These are phyloP conservation scores for Globisporangium alternatum DNA, from an alignment of 352 stramenopile species.

Conservation along the genomic window DNA sequence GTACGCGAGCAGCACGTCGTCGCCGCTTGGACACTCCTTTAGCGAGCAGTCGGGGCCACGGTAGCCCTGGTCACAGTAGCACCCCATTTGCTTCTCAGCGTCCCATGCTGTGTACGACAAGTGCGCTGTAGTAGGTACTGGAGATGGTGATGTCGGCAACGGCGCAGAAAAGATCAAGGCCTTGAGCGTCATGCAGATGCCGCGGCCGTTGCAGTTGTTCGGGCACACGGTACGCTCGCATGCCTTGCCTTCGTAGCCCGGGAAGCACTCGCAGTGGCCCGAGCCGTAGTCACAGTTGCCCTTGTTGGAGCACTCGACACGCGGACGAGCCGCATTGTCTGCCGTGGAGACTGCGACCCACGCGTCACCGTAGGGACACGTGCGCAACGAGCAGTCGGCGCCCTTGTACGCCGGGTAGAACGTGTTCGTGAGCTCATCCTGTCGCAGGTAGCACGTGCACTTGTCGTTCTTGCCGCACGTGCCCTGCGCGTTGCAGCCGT, in stretches of 20 bases:
- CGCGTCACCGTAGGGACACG: conserved; percentile 65
- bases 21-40: conserved; percentile 92
- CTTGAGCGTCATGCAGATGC: conserved; percentile 91
- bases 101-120: conserved; percentile 85
- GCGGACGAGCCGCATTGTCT: conserved; percentile 71
- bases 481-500: conserved; percentile 84
- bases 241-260: conserved; percentile 88
- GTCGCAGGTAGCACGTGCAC: conserved; percentile 89
- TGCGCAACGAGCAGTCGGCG: conserved; percentile 77
- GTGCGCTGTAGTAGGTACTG: no score
- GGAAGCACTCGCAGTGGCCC: conserved; percentile 90
- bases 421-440: conserved; percentile 39
- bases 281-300: conserved; percentile 90
- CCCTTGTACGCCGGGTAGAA: conserved; percentile 64
- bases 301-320: conserved; percentile 92
- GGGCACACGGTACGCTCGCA: conserved; percentile 92
- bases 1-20: conserved; percentile 88
- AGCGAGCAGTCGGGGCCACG: conserved; percentile 94
- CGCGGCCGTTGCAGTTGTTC: conserved; percentile 93
- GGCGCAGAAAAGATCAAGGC: conserved; percentile 60
- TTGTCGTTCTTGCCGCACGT: conserved; percentile 88
- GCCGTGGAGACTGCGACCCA: conserved; percentile 61
- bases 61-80: conserved; percentile 93
- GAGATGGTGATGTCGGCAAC: background rate
- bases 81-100: conserved; percentile 91